Evolutionary conservation across 768 basidiomycete species (phyloP).

Genomic region (Suillus decipiens): DNA sequence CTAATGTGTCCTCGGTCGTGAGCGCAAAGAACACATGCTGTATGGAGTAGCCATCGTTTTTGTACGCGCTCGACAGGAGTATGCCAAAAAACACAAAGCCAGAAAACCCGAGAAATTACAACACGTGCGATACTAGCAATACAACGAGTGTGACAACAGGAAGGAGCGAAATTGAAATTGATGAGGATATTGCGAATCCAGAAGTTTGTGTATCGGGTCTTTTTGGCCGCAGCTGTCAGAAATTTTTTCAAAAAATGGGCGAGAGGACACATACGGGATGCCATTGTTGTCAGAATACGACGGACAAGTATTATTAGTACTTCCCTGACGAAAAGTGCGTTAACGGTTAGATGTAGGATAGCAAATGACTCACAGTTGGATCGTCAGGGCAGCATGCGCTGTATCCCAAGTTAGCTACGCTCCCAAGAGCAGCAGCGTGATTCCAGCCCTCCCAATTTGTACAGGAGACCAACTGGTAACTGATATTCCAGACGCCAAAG

Average conservation of each 20-base stretch:
- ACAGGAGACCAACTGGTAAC: conserved; percentile 67
- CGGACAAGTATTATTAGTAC: conserved; percentile 55
- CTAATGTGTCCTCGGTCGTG: not conserved
- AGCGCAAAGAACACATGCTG: not conserved
- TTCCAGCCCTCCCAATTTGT: conserved; percentile 64
- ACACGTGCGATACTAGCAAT: not conserved
- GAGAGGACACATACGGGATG: conserved; percentile 51
- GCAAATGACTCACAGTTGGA: conserved; percentile 48
- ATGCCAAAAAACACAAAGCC: not conserved
- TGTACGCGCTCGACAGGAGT: not conserved
- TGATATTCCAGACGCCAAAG: conserved; percentile 87
- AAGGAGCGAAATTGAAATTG: not conserved
- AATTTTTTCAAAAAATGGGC: not conserved
- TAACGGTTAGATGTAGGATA: not conserved
- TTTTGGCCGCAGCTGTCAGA: not conserved
- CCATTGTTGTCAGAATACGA: conserved; percentile 72
- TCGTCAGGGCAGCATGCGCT: conserved; percentile 75
- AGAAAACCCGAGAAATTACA: not conserved
- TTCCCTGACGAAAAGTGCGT: conserved; percentile 34
- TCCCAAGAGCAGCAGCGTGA: conserved; percentile 65
- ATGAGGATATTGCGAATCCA: not conserved
- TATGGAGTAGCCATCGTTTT: not conserved
- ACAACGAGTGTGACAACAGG: conserved; percentile 1
- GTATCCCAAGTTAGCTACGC: conserved; percentile 55
- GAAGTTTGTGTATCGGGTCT: conserved; percentile 6